These are phyloP conservation scores for Fraxinus baroniana DNA, from an alignment of 305 asterid genomes.

Conservation along the genomic window DNA sequence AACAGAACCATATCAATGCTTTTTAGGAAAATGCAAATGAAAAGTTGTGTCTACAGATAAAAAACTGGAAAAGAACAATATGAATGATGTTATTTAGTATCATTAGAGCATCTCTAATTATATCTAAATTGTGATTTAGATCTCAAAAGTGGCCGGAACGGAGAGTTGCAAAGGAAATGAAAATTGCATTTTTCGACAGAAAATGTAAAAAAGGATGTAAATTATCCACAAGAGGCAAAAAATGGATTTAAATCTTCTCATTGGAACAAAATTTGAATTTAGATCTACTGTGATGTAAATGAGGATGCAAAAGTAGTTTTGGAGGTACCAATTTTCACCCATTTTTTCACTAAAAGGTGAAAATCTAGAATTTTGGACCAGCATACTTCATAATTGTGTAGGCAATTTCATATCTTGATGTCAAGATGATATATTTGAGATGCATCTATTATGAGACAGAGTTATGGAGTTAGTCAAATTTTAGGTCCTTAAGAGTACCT, in stretches of 20 bases:
- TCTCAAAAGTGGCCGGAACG: background rate
- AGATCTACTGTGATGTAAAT: conserved; percentile 10
- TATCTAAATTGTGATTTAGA: background rate
- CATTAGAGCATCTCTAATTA: background rate
- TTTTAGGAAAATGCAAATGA: conserved; percentile 26
- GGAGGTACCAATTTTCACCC: background rate
- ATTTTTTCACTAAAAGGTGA: background rate
- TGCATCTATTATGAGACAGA: background rate
- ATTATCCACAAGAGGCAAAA: background rate
- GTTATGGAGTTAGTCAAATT: background rate
- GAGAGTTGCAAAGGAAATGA: background rate
- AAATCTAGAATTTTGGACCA: background rate
- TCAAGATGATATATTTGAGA: conserved; percentile 18
- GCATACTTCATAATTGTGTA: background rate
- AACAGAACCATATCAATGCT: conserved; percentile 20
- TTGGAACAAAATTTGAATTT: background rate
- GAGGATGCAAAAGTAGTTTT: background rate
- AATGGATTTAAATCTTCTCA: background rate
- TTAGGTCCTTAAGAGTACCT: background rate
- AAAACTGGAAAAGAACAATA: conserved; percentile 9
- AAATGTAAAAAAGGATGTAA: background rate
- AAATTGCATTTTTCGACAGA: background rate
- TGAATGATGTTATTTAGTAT: background rate
- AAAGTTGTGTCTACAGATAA: conserved; percentile 10
- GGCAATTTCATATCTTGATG: conserved; percentile 22